Percentiles rank a stretch among this genome's conserved stretches.
phyloP scores from a whole-genome alignment of 371 early-diverging fungal genomes.

The Coemansia sp. region DNA sequence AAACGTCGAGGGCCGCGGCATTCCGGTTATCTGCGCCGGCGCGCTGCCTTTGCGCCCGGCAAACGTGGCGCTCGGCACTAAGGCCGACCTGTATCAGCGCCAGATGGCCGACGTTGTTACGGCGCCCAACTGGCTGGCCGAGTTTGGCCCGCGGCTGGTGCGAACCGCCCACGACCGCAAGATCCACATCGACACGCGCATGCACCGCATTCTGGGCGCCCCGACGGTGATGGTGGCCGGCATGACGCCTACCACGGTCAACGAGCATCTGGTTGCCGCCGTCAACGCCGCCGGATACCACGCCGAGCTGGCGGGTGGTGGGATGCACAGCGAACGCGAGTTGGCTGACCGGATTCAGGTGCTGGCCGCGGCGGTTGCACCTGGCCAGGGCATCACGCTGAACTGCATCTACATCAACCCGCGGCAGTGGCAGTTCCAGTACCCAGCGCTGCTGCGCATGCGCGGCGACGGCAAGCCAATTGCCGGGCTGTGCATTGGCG shows the following conservation, averaged over 20 bases:
- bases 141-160: conserved; percentile 72
- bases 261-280: conserved; percentile 57
- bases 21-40: conserved; percentile 76
- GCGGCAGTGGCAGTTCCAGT: conserved; percentile 94
- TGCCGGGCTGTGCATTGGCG: conserved; percentile 88
- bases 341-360: conserved; percentile 74
- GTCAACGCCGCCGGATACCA: conserved; percentile 93
- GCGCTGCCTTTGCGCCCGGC: conserved; percentile 51
- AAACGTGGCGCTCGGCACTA: conserved; percentile 74
- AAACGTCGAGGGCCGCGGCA: conserved; percentile 91
- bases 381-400: conserved; percentile 87
- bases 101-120: conserved; percentile 57
- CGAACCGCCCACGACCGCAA: conserved; percentile 51
- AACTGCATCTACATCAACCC: conserved; percentile 92
- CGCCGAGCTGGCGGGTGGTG: conserved; percentile 79
- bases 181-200: conserved; percentile 84
- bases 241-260: conserved; percentile 49
- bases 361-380: conserved; percentile 66
- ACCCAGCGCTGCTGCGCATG: conserved; percentile 81
- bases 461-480: conserved; percentile 88
- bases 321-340: conserved; percentile 46
- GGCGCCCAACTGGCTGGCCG: conserved; percentile 84
- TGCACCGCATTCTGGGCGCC: conserved; percentile 76
- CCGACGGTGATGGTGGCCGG: conserved; percentile 54
- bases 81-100: conserved; percentile 73